Evolutionary conservation across 2,329 filamentous ascomycete species (phyloP).

Genomic region (Cercospora zeina): DNA sequence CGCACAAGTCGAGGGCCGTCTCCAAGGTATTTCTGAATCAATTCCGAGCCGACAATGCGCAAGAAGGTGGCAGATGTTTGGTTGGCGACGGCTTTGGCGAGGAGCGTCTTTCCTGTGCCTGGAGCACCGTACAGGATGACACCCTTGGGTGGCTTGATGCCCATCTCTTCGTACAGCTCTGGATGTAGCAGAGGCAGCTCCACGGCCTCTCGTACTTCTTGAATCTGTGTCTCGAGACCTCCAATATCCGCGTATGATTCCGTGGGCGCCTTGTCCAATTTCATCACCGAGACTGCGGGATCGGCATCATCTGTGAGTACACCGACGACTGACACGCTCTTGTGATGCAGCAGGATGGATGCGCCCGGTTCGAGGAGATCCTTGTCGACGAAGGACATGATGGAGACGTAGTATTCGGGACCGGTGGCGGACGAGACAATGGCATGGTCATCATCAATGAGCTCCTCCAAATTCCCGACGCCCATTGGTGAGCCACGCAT

Average conservation of each 20-base stretch:
- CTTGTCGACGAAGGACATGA: conserved; percentile 99
- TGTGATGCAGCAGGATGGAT: conserved; percentile 93
- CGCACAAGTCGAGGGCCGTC: conserved; percentile 92
- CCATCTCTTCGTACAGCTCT: conserved; percentile 99
- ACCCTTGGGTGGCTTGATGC: conserved; percentile 98
- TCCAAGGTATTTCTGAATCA: conserved; percentile 98
- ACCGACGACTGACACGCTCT: conserved; percentile 95
- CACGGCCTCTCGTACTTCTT: conserved; percentile 95
- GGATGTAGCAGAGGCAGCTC: conserved; percentile 93
- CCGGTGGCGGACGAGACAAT: conserved; percentile 97
- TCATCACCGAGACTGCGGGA: conserved; percentile 96
- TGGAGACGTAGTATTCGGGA: conserved; percentile 98
- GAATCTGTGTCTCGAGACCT: conserved; percentile 90
- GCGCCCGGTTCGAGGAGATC: conserved; percentile 94
- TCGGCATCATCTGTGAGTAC: conserved; percentile 96
- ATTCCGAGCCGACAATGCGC: conserved; percentile 91
- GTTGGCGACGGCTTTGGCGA: conserved; percentile 97
- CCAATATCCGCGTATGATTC: conserved; percentile 99
- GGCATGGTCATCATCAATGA: conserved; percentile 98
- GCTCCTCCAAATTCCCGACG: conserved; percentile 93
- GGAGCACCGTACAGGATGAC: conserved; percentile 98
- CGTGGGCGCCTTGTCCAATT: conserved; percentile 96
- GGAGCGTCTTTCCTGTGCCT: conserved; percentile 91
- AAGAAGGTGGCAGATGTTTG: conserved; percentile 98
- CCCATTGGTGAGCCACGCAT: conserved; percentile 99